These are phyloP conservation scores for Hypholoma fasciculare DNA, from an alignment of 768 basidiomycete species.

Conservation along the genomic window DNA sequence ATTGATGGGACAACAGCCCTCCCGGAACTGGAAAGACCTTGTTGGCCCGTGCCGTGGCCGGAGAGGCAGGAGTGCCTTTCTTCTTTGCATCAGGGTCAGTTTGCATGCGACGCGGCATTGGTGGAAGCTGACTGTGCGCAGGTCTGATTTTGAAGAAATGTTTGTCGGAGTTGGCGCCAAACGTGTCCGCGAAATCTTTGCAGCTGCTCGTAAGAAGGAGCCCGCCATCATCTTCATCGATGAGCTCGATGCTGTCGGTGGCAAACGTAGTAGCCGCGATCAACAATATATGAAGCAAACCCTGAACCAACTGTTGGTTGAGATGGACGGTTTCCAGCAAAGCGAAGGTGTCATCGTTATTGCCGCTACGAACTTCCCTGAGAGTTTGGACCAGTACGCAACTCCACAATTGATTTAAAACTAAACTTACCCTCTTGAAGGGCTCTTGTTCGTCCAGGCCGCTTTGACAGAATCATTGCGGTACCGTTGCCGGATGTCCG, in stretches of 20 bases:
- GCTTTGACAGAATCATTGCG: constrained; percentile 92
- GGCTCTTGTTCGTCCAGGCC: constrained; percentile 92
- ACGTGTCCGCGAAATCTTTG: constrained; percentile 92
- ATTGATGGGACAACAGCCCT: constrained; percentile 36
- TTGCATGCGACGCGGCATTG: neutral
- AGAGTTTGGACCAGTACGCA: constrained; percentile 85
- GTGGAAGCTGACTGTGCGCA: constrained; percentile 24
- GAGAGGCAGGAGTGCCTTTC: constrained; percentile 97
- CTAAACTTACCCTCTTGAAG: constrained; percentile 36
- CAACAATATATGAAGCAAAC: constrained; percentile 94
- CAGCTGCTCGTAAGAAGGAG: constrained; percentile 89
- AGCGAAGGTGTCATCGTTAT: constrained; percentile 94
- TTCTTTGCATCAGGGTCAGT: constrained; percentile 90
- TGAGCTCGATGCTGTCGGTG: constrained; percentile 92
- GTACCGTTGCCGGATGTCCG: constrained; percentile 95
- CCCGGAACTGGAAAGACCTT: constrained; percentile 98
- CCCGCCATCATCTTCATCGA: constrained; percentile 99
- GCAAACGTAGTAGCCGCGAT: constrained; percentile 80
- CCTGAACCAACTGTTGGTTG: constrained; percentile 93
- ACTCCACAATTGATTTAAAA: constrained; percentile 5
- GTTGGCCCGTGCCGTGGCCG: constrained; percentile 95
- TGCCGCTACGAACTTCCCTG: constrained; percentile 97
- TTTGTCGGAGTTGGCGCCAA: constrained; percentile 96
- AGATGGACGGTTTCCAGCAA: constrained; percentile 96
- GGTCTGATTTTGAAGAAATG: constrained; percentile 97